A percentile compares a stretch with the other conserved stretches of the same genome.
phyloP scores from a whole-genome alignment of 352 stramenopile genomes.

The Globisporangium megalacanthum region DNA sequence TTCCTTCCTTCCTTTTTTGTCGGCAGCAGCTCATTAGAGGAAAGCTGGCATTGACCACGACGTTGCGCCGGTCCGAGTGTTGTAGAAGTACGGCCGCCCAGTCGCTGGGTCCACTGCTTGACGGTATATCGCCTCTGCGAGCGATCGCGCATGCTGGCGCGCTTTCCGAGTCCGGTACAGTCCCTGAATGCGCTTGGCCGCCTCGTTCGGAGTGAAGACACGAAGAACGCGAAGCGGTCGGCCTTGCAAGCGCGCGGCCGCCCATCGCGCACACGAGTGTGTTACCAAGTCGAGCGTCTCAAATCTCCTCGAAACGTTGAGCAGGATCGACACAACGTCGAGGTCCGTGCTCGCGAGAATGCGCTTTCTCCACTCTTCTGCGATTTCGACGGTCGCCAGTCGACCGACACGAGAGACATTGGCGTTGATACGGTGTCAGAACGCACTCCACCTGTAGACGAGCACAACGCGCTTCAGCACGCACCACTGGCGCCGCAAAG shows the following conservation, averaged over 20 bases:
- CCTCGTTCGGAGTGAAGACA: slow-evolving; percentile 20
- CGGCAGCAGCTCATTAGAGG: slow-evolving; percentile 9
- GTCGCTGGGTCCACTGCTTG: slow-evolving; percentile 38
- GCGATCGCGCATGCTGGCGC: slow-evolving; percentile 20
- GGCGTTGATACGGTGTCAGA: too few species aligned
- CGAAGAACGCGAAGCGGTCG: slow-evolving; percentile 9
- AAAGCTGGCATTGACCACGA: slow-evolving; percentile 52
- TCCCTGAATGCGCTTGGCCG: slow-evolving; percentile 42
- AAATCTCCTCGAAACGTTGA: slow-evolving; percentile 9
- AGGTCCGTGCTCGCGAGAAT: slow-evolving; percentile 19
- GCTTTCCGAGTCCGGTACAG: slow-evolving; percentile 59
- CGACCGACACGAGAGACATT: not conserved
- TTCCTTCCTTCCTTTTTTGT: not conserved
- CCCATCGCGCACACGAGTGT: slow-evolving; percentile 18
- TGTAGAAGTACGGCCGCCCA: slow-evolving; percentile 47
- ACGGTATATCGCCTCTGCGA: slow-evolving; percentile 37
- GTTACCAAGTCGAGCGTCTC: slow-evolving; percentile 11
- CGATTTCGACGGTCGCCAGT: not conserved
- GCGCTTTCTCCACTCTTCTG: slow-evolving; percentile 29
- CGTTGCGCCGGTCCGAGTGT: slow-evolving; percentile 42
- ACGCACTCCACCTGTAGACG: too few species aligned
- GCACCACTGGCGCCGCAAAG: slow-evolving; percentile 27
- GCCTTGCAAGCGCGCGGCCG: slow-evolving; percentile 22
- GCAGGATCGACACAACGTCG: slow-evolving; percentile 19
- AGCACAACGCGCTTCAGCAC: not conserved